Base-by-base conservation (phyloP, 352 stramenopile species). In the Aphanomyces invadans region DNA sequence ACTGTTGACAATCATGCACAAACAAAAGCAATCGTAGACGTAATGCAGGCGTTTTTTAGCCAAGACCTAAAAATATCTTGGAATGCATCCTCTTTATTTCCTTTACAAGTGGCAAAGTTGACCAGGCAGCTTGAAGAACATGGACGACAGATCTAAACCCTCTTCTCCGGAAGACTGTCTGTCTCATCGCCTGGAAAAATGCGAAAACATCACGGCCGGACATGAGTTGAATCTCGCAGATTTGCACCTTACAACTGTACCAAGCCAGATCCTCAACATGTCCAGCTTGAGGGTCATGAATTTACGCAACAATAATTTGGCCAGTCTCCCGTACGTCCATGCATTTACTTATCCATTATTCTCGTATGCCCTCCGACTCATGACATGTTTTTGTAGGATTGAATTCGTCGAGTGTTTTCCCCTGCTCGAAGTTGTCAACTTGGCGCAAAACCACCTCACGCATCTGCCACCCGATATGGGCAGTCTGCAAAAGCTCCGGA, bases 141-240 rank as follows among this genome's bases (percentile, higher is more conserved):
- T n/a, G n/a, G 29, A 21, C 23, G 11, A 32, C 49, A 10, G 11
- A 19, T 17, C 1, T 7, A 31, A 52, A 54, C 11, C n/a, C 4
- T 26, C 10, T 63, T 12, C 33, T 12, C 55, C 0, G n/a, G 28
- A 45, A 10, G 55, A 63, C 31, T n/a, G 25, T 26, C 29, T 57
- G 10, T 4, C 23, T n/a, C 15, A 42, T 25, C 52, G 52, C 26
- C 3, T 65, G 5, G 39, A 38, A 4, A 67, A 67, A 28, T 67
- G 60, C 32, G 33, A 60, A 21, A 57, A 57, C 19, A 21, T 67
- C 10, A 45, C 60, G 26, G 19, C 48, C 26, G 60, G 60, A 19
- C 60, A 57, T n/a, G 39, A 67, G 1, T 46, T 67, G 28, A 67
- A 67, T 31, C 49, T 67, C 11, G 42, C 49, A 15, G 60, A 67